These are phyloP conservation scores for Russula ochroleuca DNA, from an alignment of 768 basidiomycete genomes.

Conservation along the genomic window DNA sequence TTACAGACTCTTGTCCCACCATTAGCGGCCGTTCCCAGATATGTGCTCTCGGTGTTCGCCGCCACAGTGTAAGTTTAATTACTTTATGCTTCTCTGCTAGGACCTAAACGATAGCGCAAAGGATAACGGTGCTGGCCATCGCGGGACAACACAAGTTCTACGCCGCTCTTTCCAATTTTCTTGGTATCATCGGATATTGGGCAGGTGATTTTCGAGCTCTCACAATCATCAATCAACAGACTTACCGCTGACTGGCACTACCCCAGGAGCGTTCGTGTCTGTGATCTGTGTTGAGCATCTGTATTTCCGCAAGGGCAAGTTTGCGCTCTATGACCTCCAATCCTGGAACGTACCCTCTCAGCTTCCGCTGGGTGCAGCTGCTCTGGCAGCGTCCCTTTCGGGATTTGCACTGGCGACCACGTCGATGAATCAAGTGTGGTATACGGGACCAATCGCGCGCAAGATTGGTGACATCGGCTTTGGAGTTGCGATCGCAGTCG, in stretches of 20 bases:
- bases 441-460: constrained; percentile 60
- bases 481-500: constrained; percentile 50
- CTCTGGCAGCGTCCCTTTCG: constrained; percentile 46
- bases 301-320: constrained; percentile 52
- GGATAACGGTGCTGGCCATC: constrained; percentile 66
- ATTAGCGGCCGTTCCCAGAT: constrained; percentile 57
- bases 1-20: constrained; percentile 65
- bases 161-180: constrained; percentile 55
- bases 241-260: constrained; percentile 44
- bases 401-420: constrained; percentile 57
- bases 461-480: constrained; percentile 69
- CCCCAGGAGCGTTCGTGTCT: constrained; percentile 32
- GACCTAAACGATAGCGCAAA: constrained; percentile 29
- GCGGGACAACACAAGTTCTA: constrained; percentile 68
- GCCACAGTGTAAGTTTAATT: constrained; percentile 55
- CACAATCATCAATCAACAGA: constrained; percentile 12
- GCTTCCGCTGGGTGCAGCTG: constrained; percentile 63
- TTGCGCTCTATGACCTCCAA: constrained; percentile 45
- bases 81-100: neutral
- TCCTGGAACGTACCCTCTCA: constrained; percentile 51
- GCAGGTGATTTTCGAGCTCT: constrained; percentile 24
- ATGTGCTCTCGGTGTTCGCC: constrained; percentile 61
- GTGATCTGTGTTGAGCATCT: constrained; percentile 65
- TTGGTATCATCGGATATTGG: constrained; percentile 57
- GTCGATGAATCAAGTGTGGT: constrained; percentile 70